Evolutionary conservation across 495 filamentous ascomycete species (phyloP), one percentile per base, ranked within the genome.

Genomic region (Staphylotrichum longicolle): DNA sequence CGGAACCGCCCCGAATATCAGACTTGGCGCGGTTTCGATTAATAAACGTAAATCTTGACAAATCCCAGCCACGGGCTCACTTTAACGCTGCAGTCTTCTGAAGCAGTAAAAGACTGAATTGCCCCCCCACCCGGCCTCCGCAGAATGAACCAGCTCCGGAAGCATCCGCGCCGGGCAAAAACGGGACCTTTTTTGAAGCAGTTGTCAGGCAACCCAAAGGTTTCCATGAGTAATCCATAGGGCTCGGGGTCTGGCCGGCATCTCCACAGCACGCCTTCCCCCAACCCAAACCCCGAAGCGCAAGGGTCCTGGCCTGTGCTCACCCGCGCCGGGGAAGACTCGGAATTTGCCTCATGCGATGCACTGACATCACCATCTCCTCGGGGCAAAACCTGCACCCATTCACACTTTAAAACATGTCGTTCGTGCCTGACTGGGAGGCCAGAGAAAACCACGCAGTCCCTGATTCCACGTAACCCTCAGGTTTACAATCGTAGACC

Each of bases 241-340:
- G 35, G 5, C 57, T 66, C 60, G 64, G 57, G 45, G 49, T 46
- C 62, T 59, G 32, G 42, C 63, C 60, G 64, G 60, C 7, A 62
- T 60, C 32, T 20, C 33, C 30, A 42, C 20, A 37, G n/a, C 30
- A 20, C 37, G 37, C 32, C 33, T 34, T n/a, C 47, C 15, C 12
- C 40, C 45, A 55, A 3, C 39, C 32, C 44, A 54, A 54, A 57
- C n/a, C 39, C 46, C 46, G 6, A 57, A 52, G 12, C 30, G 48
- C 47, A 53, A 58, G 45, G 34, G 57, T 59, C 47, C 12, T 58
- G 57, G 58, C 27, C 42, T 45, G 59, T 58, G 64, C 57, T 30
- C n/a, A 11, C 3, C 34, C 0, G n/a, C 12, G 15, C 44, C 63
- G 64, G 64, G 49, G 58, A 62, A 59, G 48, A 40, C 58, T 68